phyloP scores from a whole-genome alignment of 768 basidiomycete species.

The Porphyrellus cyaneotinctus region DNA sequence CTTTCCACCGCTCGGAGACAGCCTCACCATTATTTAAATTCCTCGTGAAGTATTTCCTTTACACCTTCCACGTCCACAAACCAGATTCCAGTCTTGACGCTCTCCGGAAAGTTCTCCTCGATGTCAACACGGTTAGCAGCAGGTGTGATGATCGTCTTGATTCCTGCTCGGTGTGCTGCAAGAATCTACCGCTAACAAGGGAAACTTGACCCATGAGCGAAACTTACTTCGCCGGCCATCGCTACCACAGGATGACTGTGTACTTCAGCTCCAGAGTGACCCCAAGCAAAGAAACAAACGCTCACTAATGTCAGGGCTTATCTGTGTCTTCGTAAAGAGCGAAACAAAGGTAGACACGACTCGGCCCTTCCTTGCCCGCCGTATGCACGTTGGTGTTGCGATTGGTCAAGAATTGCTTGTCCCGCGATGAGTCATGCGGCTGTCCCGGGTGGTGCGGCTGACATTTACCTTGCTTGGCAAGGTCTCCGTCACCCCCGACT shows the following conservation, averaged over 20 bases:
- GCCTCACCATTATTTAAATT: constrained; percentile 68
- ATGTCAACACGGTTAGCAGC: constrained; percentile 90
- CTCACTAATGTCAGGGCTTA: constrained; percentile 86
- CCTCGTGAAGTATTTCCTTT: constrained; percentile 82
- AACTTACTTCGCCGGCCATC: constrained; percentile 99
- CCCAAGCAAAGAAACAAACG: constrained; percentile 1
- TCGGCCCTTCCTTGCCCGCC: constrained; percentile 97
- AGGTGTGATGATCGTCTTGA: constrained; percentile 86
- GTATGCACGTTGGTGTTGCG: constrained; percentile 94
- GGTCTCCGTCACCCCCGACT: too few relatives aligned
- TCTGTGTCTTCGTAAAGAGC: constrained; percentile 79
- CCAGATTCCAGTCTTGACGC: constrained; percentile 90
- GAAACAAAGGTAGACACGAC: constrained; percentile 90
- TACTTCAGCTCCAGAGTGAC: not conserved
- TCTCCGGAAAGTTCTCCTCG: constrained; percentile 94
- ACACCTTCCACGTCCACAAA: constrained; percentile 97
- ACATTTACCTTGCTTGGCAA: too few relatives aligned
- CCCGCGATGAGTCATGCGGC: constrained; percentile 60
- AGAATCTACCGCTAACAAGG: constrained; percentile 97
- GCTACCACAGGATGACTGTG: constrained; percentile 45
- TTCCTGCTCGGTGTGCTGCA: constrained; percentile 94
- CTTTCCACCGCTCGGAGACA: constrained; percentile 62
- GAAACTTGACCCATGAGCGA: constrained; percentile 94
- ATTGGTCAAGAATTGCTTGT: constrained; percentile 79
- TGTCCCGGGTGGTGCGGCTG: constrained; percentile 81